Conservation (phyloP, 176 grass and related monocot species). For the Ananas comosus region DNA sequence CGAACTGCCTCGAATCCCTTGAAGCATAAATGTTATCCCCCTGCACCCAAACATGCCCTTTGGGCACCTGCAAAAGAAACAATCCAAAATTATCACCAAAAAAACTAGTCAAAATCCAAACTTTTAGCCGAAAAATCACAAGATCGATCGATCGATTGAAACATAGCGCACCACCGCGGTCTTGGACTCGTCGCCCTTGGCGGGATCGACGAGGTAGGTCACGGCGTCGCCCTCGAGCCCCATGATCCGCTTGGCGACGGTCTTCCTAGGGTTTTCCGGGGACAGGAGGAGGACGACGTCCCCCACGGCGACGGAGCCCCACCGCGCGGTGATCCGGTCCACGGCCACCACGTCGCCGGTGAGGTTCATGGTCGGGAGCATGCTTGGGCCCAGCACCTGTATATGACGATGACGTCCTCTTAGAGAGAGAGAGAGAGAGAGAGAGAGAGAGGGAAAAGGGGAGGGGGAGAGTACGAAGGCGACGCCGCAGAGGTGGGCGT, state of each 20-base stretch:
- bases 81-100: constrained; percentile 5
- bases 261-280: constrained; percentile 67
- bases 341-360: constrained; percentile 56
- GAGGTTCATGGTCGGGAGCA: constrained; percentile 70
- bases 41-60: constrained; percentile 86
- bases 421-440: neutral
- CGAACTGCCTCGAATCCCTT: constrained; percentile 70
- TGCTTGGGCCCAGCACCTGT: constrained; percentile 56
- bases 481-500: constrained; percentile 25
- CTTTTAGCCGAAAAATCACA: neutral
- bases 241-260: constrained; percentile 49
- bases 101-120: neutral
- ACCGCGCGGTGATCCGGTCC: constrained; percentile 34
- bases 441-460: neutral
- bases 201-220: constrained; percentile 51
- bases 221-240: constrained; percentile 53
- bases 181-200: constrained; percentile 27
- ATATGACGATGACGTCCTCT: neutral
- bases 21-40: constrained; percentile 72
- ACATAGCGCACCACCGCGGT: constrained; percentile 46
- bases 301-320: constrained; percentile 30
- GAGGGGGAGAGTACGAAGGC: constrained; percentile 11
- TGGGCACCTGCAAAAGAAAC: constrained; percentile 49
- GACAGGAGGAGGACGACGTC: constrained; percentile 65
- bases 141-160: neutral